Evolutionary conservation across 345 rosid species (phyloP), one percentile per base, ranked within the genome.

Genomic region (Pistacia vera): DNA sequence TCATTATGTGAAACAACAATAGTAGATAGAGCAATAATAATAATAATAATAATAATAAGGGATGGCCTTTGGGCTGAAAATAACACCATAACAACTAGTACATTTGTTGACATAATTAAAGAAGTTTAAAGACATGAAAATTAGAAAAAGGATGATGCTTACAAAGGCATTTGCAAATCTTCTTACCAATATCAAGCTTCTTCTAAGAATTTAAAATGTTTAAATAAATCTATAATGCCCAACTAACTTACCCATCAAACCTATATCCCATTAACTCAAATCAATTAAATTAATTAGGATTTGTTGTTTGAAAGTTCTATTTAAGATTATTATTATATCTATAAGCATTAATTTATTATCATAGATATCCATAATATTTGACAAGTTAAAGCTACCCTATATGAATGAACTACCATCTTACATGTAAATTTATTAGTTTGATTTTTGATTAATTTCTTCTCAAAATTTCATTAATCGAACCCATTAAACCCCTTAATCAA

Each of bases 231-330:
- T 35, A 58, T 41, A 14, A 46, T 60, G 62, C 68, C 62, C 66
- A 64, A 80, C 69, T 25, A 25, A 25, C 25, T 25, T 25, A 25
- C 25, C 81, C 67, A 75, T 74, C 36, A 22, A 38, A 66, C 44
- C 64, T 51, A 41, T 75, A 54, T 35, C 52, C 71, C 44, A 57
- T 66, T 55, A 73, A 49, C 12, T 16, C 52, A 36, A 63, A 20
- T 73, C 13, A 64, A 57, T n/a, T 20, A 25, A 71, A 58, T 71
- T 71, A 38, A 41, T 38, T 22, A 58, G 11, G 35, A 3, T 22
- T 71, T 33, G 14, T n/a, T 58, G 3, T 38, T 20, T 22, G 35
- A 7, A 20, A 20, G n/a, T 12, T 71, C 20, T 63, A 14, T 7
- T 30, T 30, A 30, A 30, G 33, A 30, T 30, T 2, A 30, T 30